Conservation (phyloP, 768 basidiomycete genomes). For the Daedaleopsis nitida region DNA sequence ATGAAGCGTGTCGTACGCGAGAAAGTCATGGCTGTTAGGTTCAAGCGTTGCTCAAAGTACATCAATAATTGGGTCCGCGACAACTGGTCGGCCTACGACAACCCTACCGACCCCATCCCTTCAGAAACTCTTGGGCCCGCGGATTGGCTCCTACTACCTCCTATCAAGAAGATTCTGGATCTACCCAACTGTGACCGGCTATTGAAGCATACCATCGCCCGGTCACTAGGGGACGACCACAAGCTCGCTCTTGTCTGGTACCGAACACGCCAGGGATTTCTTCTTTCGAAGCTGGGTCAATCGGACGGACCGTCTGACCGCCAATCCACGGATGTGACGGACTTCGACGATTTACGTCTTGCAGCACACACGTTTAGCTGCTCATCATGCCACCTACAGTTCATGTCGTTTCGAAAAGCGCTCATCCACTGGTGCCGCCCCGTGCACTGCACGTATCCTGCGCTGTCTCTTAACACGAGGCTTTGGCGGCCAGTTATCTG, state of each 20-base stretch:
- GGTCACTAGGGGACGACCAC: neutral
- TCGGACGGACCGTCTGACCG: neutral
- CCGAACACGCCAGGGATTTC: neutral
- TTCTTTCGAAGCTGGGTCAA: neutral
- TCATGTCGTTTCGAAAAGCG: constrained; percentile 11
- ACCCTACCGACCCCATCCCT: neutral
- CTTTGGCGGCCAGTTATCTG: neutral
- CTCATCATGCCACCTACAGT: neutral
- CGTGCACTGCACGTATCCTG: neutral
- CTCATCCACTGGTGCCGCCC: constrained; percentile 1
- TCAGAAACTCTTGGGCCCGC: neutral
- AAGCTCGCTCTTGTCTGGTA: neutral
- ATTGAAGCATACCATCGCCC: neutral
- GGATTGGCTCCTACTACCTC: constrained; percentile 4
- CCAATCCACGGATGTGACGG: neutral
- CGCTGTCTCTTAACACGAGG: neutral
- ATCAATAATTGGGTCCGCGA: neutral
- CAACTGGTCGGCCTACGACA: neutral
- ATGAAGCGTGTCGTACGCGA: neutral
- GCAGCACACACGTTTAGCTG: constrained; percentile 3
- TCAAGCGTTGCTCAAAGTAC: neutral
- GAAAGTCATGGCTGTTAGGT: neutral
- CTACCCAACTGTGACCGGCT: neutral
- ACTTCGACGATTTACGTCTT: neutral
- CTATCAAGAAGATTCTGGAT: neutral